Percentiles rank a stretch among this genome's conserved stretches.
These are phyloP conservation scores for Alternaria panax DNA, from an alignment of 2,329 filamentous ascomycete genomes.

Conservation along the genomic window DNA sequence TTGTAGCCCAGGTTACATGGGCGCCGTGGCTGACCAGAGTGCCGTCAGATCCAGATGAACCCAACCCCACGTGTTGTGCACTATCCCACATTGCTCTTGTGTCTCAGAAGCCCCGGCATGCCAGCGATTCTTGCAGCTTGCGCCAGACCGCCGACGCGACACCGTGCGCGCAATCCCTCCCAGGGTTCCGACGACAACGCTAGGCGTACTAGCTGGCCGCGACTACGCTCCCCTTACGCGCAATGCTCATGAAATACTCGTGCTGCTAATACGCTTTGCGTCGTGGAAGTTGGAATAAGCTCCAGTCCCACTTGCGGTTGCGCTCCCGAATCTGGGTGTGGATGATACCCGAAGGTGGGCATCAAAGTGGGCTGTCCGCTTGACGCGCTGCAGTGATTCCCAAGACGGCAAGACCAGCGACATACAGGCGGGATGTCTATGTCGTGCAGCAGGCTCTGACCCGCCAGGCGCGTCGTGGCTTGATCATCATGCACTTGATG, in stretches of 20 bases:
- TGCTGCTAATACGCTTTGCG: not conserved
- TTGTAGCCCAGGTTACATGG: not conserved
- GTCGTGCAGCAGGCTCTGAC: slow-evolving; percentile 32
- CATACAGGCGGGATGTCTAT: slow-evolving; percentile 25
- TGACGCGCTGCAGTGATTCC: slow-evolving; percentile 23
- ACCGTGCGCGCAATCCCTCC: slow-evolving; percentile 5
- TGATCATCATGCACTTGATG: slow-evolving; percentile 17
- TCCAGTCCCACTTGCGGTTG: slow-evolving; percentile 42
- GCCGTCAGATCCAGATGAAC: slow-evolving; percentile 14
- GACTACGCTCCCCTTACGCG: not conserved
- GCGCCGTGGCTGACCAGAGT: not conserved
- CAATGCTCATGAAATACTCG: not conserved
- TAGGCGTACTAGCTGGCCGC: slow-evolving; percentile 6
- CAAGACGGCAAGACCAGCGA: slow-evolving; percentile 36
- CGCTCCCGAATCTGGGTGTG: slow-evolving; percentile 35
- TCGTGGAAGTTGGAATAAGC: slow-evolving; percentile 41
- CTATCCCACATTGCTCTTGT: slow-evolving; percentile 16
- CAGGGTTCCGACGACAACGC: slow-evolving; percentile 6
- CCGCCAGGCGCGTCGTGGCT: slow-evolving; percentile 19
- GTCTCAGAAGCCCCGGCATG: not conserved
- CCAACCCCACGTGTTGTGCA: slow-evolving; percentile 34
- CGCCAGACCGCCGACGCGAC: slow-evolving; percentile 1
- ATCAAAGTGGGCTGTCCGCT: slow-evolving; percentile 33
- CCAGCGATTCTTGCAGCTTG: slow-evolving; percentile 5
- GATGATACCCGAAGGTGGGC: slow-evolving; percentile 30